Conservation (phyloP, 2,329 filamentous ascomycete genomes). For the Aspergillus brasiliensis region DNA sequence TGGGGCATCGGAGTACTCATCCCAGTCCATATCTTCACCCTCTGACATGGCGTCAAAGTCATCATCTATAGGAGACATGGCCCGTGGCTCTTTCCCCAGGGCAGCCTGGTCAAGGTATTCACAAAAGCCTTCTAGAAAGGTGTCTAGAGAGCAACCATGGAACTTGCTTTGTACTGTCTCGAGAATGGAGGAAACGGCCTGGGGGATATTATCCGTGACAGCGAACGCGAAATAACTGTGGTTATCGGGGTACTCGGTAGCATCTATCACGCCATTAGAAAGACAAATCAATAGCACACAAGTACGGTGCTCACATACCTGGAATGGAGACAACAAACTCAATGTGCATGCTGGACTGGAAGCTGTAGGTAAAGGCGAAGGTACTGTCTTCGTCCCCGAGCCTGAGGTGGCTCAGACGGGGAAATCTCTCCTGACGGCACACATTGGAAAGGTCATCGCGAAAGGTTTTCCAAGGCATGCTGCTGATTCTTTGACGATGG, state of each 20-base stretch:
- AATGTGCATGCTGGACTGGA: conserved; percentile 28
- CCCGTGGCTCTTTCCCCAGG: conserved; percentile 3
- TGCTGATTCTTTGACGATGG: conserved; percentile 17
- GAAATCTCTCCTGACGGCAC: conserved; percentile 40
- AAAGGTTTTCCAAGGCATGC: conserved; percentile 69
- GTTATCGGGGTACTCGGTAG: conserved; percentile 60
- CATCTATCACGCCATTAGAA: conserved; percentile 44
- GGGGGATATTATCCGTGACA: conserved; percentile 44
- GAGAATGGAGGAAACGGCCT: conserved; percentile 36
- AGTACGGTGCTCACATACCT: conserved; percentile 33
- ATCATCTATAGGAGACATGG: conserved; percentile 11
- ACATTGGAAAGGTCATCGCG: conserved; percentile 58
- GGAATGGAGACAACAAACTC: conserved; percentile 43
- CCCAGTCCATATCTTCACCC: conserved; percentile 33
- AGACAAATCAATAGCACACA: background rate
- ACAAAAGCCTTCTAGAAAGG: conserved; percentile 39
- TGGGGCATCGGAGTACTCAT: conserved; percentile 12
- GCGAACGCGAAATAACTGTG: conserved; percentile 63
- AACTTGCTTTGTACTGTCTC: conserved; percentile 47
- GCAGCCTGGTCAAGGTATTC: conserved; percentile 12
- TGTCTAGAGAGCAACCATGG: conserved; percentile 47
- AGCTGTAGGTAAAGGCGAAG: conserved; percentile 62
- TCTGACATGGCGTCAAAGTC: conserved; percentile 5
- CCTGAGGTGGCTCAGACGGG: conserved; percentile 57
- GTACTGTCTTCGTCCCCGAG: conserved; percentile 72